Evolutionary conservation across 371 early-diverging fungal species (phyloP).

Genomic region (Batrachochytrium dendrobatidis): DNA sequence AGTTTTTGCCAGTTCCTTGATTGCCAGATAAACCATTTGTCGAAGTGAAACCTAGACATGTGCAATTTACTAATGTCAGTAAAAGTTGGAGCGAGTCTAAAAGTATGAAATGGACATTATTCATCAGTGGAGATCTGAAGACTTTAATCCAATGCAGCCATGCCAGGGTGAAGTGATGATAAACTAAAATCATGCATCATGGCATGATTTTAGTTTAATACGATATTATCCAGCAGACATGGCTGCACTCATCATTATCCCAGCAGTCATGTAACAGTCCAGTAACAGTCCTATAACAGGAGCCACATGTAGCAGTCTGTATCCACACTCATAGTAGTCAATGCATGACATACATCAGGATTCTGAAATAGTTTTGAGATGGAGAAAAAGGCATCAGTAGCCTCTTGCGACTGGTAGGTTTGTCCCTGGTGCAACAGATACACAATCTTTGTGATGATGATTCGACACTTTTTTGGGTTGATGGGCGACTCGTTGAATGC

Average conservation of each 20-base stretch:
- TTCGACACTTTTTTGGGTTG: constrained; percentile 85
- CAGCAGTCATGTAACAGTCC: too few species aligned
- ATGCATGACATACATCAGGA: constrained; percentile 88
- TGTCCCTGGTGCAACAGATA: constrained; percentile 88
- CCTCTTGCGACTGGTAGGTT: constrained; percentile 81
- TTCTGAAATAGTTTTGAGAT: constrained; percentile 93
- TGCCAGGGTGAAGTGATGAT: not conserved
- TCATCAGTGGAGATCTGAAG: not conserved
- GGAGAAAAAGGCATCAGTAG: constrained; percentile 95
- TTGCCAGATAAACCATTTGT: constrained; percentile 93
- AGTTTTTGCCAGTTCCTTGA: constrained; percentile 87
- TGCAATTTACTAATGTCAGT: too few species aligned
- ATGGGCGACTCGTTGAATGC: constrained; percentile 95
- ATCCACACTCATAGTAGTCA: too few species aligned
- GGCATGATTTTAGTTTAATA: too few species aligned
- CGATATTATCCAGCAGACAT: too few species aligned
- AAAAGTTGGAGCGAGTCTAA: too few species aligned
- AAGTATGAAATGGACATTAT: too few species aligned
- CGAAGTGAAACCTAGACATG: constrained; percentile 67
- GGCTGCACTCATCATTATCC: too few species aligned
- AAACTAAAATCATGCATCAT: too few species aligned
- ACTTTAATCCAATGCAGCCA: not conserved
- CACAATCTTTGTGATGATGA: constrained; percentile 85
- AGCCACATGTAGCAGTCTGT: too few species aligned
- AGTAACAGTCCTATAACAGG: too few species aligned